Evolutionary conservation across 2,329 filamentous ascomycete species (phyloP), one percentile per base, ranked within the genome.

Genomic region (Penicillium sp.): DNA sequence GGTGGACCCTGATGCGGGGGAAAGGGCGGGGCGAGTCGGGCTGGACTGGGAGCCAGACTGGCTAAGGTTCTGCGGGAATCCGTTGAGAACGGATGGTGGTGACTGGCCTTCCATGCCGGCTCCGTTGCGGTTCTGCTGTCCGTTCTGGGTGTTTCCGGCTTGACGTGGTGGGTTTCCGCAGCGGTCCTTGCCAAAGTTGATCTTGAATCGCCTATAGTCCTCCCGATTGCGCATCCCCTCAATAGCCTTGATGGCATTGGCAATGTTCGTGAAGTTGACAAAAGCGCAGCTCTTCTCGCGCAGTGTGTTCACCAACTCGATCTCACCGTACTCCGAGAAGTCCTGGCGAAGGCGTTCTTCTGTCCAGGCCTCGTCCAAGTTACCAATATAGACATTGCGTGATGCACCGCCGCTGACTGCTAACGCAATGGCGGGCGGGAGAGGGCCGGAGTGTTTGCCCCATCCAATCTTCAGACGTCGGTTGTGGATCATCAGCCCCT

Each of bases 241-340:
- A 57, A 98, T 98, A 1, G 93, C 93, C 76, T 98, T 98, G 77
- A 98, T 98, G 44, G 93, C 93, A 62, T 98, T 98, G 66, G 93
- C 93, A 67, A 98, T 98, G 74, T 98, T 98, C 66, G 93, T 98
- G 70, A 98, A 98, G 75, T 98, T 98, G 69, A 98, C 93, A 68
- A 98, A 98, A 0, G 93, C 93, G 69, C 93, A 98, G 75, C 90
- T 96, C 83, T 98, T 98, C 77, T 98, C 93, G 47, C 93, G 85
- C 53, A 98, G 76, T 15, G 93, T 87, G 72, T 98, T 98, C 56
- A 98, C 89, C 56, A 98, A 77, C 73, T 98, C 93, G 64, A 98
- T 97, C 72, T 98, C 93, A 58, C 93, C 93, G 63, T 88, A 97
- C 68, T 97, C 91, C 31, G 90, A 87, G 69, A 98, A 98, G 72